Conservation (phyloP, 768 basidiomycete genomes). For the Lentinula lateritia region DNA sequence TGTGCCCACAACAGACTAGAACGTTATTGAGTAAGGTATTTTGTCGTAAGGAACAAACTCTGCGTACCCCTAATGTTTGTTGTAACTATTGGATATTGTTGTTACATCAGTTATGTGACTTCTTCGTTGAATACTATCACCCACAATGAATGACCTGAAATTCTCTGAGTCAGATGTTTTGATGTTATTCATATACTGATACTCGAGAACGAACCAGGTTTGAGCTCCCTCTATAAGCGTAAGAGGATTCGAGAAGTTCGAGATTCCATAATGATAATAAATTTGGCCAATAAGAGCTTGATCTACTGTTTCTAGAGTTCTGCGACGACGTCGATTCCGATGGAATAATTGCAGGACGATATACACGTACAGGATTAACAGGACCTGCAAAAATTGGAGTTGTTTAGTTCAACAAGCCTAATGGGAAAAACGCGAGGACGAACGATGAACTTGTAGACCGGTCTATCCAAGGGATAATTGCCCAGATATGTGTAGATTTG, state of each 20-base stretch:
- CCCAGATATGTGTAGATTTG: constrained; percentile 53
- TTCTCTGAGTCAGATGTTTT: not conserved
- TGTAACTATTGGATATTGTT: constrained; percentile 29
- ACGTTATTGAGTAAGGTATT: not conserved
- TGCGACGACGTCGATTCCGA: constrained; percentile 21
- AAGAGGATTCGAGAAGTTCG: constrained; percentile 31
- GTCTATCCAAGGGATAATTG: constrained; percentile 48
- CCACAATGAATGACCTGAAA: constrained; percentile 46
- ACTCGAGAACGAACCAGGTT: constrained; percentile 33
- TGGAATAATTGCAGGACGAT: not conserved
- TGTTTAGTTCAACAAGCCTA: not conserved
- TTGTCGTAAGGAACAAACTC: not conserved
- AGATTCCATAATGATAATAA: constrained; percentile 51
- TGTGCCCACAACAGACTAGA: constrained; percentile 48
- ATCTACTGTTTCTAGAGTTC: constrained; percentile 43
- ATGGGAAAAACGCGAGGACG: constrained; percentile 14
- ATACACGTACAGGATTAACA: constrained; percentile 28
- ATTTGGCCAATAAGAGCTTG: constrained; percentile 53
- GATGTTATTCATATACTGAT: not conserved
- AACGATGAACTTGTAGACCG: constrained; percentile 46
- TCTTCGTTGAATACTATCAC: constrained; percentile 11
- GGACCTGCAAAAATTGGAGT: constrained; percentile 22
- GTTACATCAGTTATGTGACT: not conserved
- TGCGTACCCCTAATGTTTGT: constrained; percentile 32
- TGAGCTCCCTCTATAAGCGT: constrained; percentile 31